These are phyloP conservation scores for Schizosaccharomyces osmophilus DNA, from an alignment of 805 yeast species.

Conservation along the genomic window DNA sequence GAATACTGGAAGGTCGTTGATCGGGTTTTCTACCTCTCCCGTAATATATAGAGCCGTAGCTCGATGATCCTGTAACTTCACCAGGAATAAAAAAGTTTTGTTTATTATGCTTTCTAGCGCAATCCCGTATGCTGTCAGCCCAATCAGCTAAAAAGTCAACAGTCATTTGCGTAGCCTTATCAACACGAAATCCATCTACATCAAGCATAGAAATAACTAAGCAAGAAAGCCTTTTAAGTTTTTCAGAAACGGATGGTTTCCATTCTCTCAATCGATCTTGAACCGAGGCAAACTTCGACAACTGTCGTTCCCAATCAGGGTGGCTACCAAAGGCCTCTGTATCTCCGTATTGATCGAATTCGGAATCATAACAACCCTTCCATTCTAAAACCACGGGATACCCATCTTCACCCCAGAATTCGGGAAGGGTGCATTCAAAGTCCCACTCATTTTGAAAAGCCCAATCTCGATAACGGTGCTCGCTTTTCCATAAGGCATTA, in stretches of 20 bases:
- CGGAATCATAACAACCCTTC: conserved; percentile 1
- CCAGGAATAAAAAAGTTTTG: not conserved
- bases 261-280: conserved; percentile 2
- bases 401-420: conserved; percentile 2
- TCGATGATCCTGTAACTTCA: not conserved
- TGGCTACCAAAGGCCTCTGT: conserved; percentile 1
- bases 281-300: conserved; percentile 2
- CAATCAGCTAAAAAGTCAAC: conserved; percentile 1
- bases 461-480: not conserved
- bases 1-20: not conserved
- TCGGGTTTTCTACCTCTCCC: not conserved
- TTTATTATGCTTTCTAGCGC: not conserved
- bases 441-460: not conserved
- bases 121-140: not conserved
- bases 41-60: conserved; percentile 1
- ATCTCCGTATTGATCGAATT: conserved; percentile 1
- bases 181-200: conserved; percentile 1
- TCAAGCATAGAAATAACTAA: conserved; percentile 1
- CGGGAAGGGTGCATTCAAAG: not conserved
- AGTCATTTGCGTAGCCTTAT: conserved; percentile 2
- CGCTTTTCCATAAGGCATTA: not conserved
- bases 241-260: not conserved
- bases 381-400: not conserved
- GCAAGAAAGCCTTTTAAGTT: not conserved
- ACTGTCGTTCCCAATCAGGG: conserved; percentile 1